These are phyloP conservation scores for Colletotrichum sp. DNA, from an alignment of 2,329 filamentous ascomycete species.

Conservation along the genomic window DNA sequence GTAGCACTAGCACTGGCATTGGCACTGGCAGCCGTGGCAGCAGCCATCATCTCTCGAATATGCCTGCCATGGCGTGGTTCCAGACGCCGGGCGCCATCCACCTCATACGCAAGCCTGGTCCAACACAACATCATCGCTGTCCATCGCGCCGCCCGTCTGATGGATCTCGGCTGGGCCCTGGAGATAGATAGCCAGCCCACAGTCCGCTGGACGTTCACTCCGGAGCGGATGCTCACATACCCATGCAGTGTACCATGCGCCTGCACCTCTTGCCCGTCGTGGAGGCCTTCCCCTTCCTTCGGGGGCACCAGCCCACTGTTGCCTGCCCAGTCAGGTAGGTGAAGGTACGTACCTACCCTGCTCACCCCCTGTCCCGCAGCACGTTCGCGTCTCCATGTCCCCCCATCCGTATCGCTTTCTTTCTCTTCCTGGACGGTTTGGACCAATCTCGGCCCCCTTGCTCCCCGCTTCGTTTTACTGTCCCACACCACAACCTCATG, in stretches of 20 bases:
- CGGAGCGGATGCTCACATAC: neutral
- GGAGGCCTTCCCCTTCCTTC: conserved; percentile 2
- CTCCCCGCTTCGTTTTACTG: conserved; percentile 10
- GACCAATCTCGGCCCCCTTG: conserved; percentile 18
- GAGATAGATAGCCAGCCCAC: neutral
- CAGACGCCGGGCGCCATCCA: neutral
- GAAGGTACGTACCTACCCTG: neutral
- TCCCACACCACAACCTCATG: conserved; percentile 4
- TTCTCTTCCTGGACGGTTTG: conserved; percentile 16
- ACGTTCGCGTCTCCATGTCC: neutral
- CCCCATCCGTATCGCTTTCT: conserved; percentile 16
- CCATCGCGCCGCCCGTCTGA: neutral
- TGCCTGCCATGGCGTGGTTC: neutral
- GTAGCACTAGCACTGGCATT: neutral
- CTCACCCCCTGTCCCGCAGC: neutral
- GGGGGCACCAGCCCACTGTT: neutral
- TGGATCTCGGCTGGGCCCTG: neutral
- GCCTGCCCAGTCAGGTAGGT: conserved; percentile 14
- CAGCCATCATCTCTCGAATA: neutral
- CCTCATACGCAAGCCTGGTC: neutral
- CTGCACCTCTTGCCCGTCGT: neutral
- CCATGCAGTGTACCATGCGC: neutral
- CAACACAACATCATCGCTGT: neutral
- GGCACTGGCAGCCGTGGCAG: neutral
- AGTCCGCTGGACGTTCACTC: neutral